Evolutionary conservation across 2,329 filamentous ascomycete genomes (phyloP), one percentile per base, ranked within the genome.

Genomic region (Alternaria triticimaculans): DNA sequence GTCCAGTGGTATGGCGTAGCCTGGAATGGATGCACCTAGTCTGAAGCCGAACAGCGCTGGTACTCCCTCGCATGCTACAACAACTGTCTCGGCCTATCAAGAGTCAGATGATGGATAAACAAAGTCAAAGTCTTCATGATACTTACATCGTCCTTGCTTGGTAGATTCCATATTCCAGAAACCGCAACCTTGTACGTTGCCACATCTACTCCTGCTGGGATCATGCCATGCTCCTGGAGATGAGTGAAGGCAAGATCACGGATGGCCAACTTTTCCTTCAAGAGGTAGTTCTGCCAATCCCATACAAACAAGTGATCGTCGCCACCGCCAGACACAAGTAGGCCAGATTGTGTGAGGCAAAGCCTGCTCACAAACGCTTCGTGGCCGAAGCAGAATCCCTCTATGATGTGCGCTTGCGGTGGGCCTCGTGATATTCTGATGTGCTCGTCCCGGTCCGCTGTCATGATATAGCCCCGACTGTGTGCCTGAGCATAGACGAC

Each of bases 321-420:
- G 5, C 95, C 96, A 53, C 95, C 95, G 10, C 93, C 96, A 6
- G 94, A 97, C 30, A 98, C 82, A 28, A 99, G 85, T 1, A 91
- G 70, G n/a, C 89, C 85, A 4, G 85, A 84, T 23, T 84, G 76
- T 0, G 90, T 89, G 18, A 95, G 82, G 72, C 90, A 91, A 46
- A 99, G 82, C 62, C 88, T 89, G 81, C 87, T 93, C 68, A 99
- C 85, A 78, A 98, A 98, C 41, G 94, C 88, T 56, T 86, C 89
- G 80, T 99, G 96, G 5, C 94, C 95, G 3, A 97, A 86, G 76
- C 95, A 98, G 80, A 92, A 98, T 0, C 86, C 86, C 80, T 98
- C 94, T 67, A 97, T 96, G 64, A 98, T 85, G 78, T 97, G 91
- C 1, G 93, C 86, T 78, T 98, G 94, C 1, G 93, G 92, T 64